These are phyloP conservation scores for Hymenoscyphus fructigenus DNA, from an alignment of 2,329 filamentous ascomycete species.

Conservation along the genomic window DNA sequence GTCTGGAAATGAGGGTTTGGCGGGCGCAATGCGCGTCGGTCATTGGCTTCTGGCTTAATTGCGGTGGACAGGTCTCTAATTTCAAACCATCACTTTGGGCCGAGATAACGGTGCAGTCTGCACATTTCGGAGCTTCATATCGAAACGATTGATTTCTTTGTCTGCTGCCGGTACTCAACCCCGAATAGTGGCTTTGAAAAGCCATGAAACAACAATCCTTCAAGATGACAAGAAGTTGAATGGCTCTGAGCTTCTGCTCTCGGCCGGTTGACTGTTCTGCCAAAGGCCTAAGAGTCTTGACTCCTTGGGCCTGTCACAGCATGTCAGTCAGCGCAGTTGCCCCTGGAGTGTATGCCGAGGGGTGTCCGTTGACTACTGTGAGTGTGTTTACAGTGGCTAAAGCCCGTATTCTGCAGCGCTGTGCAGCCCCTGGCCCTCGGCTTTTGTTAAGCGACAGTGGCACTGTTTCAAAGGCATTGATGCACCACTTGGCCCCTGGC, in stretches of 20 bases:
- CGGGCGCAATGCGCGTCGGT: neutral
- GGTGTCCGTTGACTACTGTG: neutral
- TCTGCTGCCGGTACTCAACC: neutral
- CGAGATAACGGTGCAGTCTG: neutral
- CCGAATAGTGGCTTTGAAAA: neutral
- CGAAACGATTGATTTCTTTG: neutral
- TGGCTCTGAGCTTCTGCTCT: neutral
- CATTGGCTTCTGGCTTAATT: neutral
- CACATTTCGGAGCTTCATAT: neutral
- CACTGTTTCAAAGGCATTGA: neutral
- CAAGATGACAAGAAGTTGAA: neutral
- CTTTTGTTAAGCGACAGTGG: neutral
- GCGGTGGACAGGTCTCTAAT: neutral
- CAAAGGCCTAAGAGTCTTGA: neutral
- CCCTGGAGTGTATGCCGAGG: neutral
- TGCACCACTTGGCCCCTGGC: neutral
- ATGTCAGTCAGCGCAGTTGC: neutral
- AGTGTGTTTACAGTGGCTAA: neutral
- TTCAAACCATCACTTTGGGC: neutral
- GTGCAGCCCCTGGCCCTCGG: neutral
- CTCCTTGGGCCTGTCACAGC: neutral
- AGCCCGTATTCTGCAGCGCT: neutral
- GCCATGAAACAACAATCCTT: neutral
- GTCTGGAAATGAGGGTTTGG: constrained; percentile 3
- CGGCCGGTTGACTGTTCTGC: no score